These are phyloP conservation scores for Cylindrotheca fusiformis DNA, from an alignment of 108 stramenopile species.

Conservation along the genomic window DNA sequence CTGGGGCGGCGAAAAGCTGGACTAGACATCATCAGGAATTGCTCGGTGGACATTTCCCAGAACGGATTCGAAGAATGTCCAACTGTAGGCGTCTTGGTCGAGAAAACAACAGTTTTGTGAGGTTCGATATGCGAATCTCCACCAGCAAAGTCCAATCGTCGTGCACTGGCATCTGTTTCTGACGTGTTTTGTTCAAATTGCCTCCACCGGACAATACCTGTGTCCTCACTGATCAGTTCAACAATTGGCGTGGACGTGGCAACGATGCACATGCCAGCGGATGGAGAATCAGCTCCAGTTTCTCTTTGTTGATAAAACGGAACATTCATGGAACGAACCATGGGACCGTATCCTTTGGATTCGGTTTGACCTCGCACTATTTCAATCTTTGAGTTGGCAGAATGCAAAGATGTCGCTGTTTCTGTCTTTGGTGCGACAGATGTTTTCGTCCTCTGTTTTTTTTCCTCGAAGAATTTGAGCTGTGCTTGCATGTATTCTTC, in stretches of 20 bases:
- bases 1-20: no score
- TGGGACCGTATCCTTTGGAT: no score
- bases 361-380: no score
- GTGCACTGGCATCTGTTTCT: background rate
- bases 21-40: background rate
- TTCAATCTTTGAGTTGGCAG: no score
- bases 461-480: conserved; percentile 12
- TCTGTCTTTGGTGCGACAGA: no score
- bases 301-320: no score
- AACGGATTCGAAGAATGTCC: background rate
- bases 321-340: no score
- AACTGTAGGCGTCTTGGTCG: background rate
- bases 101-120: conserved; percentile 24
- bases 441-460: no score
- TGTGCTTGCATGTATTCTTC: conserved; percentile 21
- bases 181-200: conserved; percentile 1
- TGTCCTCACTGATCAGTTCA: conserved; percentile 14
- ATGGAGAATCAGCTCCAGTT: no score
- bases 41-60: background rate
- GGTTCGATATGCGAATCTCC: conserved; percentile 4
- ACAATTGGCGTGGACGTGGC: conserved; percentile 14
- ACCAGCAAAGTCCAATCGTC: background rate
- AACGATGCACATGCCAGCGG: no score
- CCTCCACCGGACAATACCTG: conserved; percentile 25
- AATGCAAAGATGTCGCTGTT: no score